A percentile compares a stretch with the other conserved stretches of the same genome.
Evolutionary conservation across 2,329 filamentous ascomycete species (phyloP).

Genomic region (Westerdykella sp.): DNA sequence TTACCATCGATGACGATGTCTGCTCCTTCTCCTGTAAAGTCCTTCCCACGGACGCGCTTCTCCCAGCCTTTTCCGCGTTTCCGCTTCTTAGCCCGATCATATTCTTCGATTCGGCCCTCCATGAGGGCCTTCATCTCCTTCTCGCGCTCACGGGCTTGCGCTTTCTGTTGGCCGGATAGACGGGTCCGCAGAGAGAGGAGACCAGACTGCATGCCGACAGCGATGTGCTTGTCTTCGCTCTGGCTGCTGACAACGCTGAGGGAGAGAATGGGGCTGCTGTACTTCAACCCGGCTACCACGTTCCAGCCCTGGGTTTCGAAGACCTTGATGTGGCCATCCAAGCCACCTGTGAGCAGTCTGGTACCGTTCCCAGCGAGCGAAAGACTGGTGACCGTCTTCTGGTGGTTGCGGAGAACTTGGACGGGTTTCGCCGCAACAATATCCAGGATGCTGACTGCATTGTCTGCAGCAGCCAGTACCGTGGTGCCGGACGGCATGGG

Average conservation of each 20-base stretch:
- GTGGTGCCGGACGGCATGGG: conserved; percentile 82
- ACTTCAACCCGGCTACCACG: conserved; percentile 90
- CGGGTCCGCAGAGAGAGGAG: conserved; percentile 85
- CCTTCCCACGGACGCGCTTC: conserved; percentile 60
- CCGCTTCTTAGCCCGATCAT: conserved; percentile 66
- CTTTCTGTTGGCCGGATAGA: conserved; percentile 75
- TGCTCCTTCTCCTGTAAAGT: conserved; percentile 75
- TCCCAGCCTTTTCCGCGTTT: conserved; percentile 55
- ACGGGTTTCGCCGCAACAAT: conserved; percentile 84
- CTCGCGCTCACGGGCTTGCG: conserved; percentile 66
- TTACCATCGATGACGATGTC: conserved; percentile 84
- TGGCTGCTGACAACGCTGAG: conserved; percentile 67
- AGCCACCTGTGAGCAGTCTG: conserved; percentile 75
- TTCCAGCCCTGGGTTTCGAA: conserved; percentile 95
- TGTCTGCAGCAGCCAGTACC: conserved; percentile 76
- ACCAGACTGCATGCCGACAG: conserved; percentile 90
- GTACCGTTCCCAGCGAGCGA: conserved; percentile 73
- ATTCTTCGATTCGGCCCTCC: conserved; percentile 68
- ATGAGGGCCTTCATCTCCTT: conserved; percentile 80
- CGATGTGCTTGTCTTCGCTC: conserved; percentile 82
- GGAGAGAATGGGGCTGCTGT: conserved; percentile 82
- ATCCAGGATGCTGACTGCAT: conserved; percentile 84
- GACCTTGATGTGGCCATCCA: conserved; percentile 95
- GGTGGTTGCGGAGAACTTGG: conserved; percentile 84
- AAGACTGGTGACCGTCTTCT: conserved; percentile 92